Base-by-base conservation (phyloP, 441 rosid species). In the Melastoma candidum region DNA sequence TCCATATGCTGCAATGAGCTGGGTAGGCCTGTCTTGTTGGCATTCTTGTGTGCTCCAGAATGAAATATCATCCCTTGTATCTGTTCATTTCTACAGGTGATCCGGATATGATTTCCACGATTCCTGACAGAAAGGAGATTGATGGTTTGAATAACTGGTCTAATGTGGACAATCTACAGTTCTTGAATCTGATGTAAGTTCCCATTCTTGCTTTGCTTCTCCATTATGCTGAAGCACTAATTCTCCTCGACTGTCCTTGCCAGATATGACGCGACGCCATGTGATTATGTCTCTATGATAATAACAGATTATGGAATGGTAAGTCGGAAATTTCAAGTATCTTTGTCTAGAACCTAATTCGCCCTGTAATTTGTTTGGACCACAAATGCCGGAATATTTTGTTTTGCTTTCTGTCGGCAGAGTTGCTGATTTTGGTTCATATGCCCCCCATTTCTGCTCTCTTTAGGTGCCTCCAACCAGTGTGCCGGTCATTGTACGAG, bases 261-360 rank as follows among this genome's bases (percentile, higher is more conserved):
- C 78, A 92, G 97, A 75, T 92, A 84, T 22, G 98, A 92, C 72
- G 90, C 83, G 62, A 92, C 93, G 32, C 98, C 97, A 45, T 75
- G 92, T 29, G 95, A 88, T 61, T 92, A 85, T 59, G 72, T 92
- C 65, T 85, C 98, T 12, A 81, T 92, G 89, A 76, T 88, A 66
- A 69, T 92, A 61, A 87, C 98, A 29, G 97, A 92, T 66, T 92
- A 87, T 65, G 98, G 98, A 76, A 92, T 88, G 97, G 98, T 92
- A 72, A 80, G 85, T 68, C 43, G 6, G 56, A 12, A 22, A 29
- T 43, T 36, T 4, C 26, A 9, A 17, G 25, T 50, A 12, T 9
- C 39, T 24, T 49, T 51, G 49, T 43, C 46, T 47, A 2, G 6
- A n/a, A 44, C 6, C 24, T 58, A 12, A 44, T 47, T 58, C 13